Conservation (phyloP, 169 alveolate genomes). For the Haemoproteus tartakovskyi region DNA sequence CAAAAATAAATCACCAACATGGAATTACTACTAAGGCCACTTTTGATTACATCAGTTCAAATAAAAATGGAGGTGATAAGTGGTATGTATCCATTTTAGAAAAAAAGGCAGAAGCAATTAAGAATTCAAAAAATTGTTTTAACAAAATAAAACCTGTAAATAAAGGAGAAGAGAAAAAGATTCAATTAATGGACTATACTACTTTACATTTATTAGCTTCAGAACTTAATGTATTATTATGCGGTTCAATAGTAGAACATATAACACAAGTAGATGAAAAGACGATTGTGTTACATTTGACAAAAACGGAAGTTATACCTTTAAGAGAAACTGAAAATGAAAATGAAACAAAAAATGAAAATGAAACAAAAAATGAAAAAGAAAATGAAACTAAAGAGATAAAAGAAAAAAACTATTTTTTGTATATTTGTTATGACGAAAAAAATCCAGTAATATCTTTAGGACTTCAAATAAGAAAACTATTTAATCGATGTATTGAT, state of each 20-base stretch:
- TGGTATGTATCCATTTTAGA: constrained; percentile 18
- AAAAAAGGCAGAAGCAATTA: constrained; percentile 47
- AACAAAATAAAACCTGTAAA: constrained; percentile 1
- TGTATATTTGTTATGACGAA: constrained; percentile 48
- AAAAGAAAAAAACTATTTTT: constrained; percentile 37
- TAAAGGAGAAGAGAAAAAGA: neutral
- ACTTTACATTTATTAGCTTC: constrained; percentile 29
- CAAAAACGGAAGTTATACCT: constrained; percentile 16
- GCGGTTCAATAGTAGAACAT: constrained; percentile 46
- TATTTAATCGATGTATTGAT: constrained; percentile 58
- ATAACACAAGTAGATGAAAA: constrained; percentile 39
- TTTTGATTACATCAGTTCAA: too few relatives aligned
- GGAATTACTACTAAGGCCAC: too few relatives aligned
- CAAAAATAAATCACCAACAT: too few relatives aligned
- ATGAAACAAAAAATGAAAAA: too few relatives aligned
- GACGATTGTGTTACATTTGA: constrained; percentile 49
- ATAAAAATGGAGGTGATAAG: constrained; percentile 10
- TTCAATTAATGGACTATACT: constrained; percentile 37
- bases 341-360: too few relatives aligned
- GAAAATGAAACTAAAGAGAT: too few relatives aligned
- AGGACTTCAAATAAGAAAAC: constrained; percentile 48
- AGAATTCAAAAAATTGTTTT: constrained; percentile 42
- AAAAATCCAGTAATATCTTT: constrained; percentile 50
- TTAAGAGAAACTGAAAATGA: too few relatives aligned
- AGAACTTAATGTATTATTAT: constrained; percentile 28